Conservation (phyloP, 257 asterid genomes). For the Nicotiana benthamiana region DNA sequence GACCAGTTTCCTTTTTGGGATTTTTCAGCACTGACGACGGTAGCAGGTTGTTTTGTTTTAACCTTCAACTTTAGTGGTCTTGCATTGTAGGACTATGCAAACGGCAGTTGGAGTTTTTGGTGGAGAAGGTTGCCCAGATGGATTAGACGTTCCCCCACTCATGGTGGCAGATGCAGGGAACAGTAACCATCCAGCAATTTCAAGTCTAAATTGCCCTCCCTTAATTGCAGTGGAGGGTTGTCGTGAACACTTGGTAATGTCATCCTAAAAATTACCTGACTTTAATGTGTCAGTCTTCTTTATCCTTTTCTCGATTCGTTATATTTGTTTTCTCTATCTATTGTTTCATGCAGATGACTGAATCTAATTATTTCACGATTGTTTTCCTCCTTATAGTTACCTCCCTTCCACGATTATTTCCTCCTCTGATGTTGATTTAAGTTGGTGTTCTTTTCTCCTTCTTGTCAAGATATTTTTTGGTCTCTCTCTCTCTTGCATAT, state of each 20-base stretch:
- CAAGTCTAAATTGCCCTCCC: slow-evolving; percentile 73
- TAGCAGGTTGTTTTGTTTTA: not conserved
- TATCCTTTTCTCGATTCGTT: not conserved
- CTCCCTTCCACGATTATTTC: not conserved
- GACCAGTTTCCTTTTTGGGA: not conserved
- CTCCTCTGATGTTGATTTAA: not conserved
- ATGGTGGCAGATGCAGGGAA: slow-evolving; percentile 59
- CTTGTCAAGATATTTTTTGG: not conserved
- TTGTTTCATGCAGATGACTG: not conserved
- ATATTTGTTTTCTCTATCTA: not conserved
- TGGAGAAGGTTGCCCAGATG: slow-evolving; percentile 56
- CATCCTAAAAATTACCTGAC: not conserved
- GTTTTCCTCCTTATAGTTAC: not conserved
- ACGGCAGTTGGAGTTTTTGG: slow-evolving; percentile 96
- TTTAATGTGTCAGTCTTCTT: not conserved
- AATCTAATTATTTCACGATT: not conserved
- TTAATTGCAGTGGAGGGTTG: slow-evolving; percentile 79
- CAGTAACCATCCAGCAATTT: slow-evolving; percentile 68
- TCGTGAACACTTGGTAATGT: slow-evolving; percentile 77
- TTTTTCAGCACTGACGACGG: not conserved
- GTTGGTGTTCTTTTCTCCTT: not conserved
- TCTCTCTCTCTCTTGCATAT: not conserved
- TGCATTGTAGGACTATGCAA: slow-evolving; percentile 79
- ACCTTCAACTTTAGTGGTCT: slow-evolving; percentile 7
- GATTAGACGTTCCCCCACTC: slow-evolving; percentile 51